Evolutionary conservation across 179 eudicot species (phyloP), one percentile per base, ranked within the genome.

Genomic region (Beta macrorhiza): DNA sequence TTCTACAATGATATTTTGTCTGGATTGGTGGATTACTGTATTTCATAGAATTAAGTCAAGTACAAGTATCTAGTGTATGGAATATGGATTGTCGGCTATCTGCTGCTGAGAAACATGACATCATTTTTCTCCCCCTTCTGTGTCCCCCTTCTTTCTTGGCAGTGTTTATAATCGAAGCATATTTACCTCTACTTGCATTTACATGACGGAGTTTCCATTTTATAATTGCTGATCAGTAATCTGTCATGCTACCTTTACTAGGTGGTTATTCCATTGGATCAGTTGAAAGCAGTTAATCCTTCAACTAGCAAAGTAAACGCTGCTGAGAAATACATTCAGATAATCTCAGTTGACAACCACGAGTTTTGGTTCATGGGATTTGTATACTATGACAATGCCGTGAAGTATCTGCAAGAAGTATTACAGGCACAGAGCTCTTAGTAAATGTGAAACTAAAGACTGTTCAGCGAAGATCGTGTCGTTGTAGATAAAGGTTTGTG

Each of bases 331-430:
- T 95, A 91, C 84, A 90, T 95, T 70, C 99, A 95, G 91, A 85
- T 93, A 44, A 93, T 93, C 83, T 90, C 97, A 1, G 88, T 91
- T 64, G 99, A 95, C 84, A 88, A 88, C 78, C 99, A 95, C n/a
- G 99, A 95, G 82, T 95, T 95, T 78, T 95, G 99, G 99, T 95
- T 93, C 88, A 88, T 95, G 93, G 98, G 93, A 22, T 95, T 95
- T 69, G 92, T 95, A 49, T 75, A 89, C 82, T 95, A 95, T 72
- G 97, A 92, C 19, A 90, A 90, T 75, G 99, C 99, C 14, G 99
- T 92, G 78, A 91, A 93, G 84, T 85, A 83, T 84, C 84, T 95
- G 42, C 94, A 90, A 84, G 92, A 87, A 58, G 83, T 83, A 12
- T 63, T 92, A 78, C 86, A 87, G 68, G 83, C 85, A 15, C 85